phyloP scores from a whole-genome alignment of 139 green algal genomes.

The Chlorella sp. region DNA sequence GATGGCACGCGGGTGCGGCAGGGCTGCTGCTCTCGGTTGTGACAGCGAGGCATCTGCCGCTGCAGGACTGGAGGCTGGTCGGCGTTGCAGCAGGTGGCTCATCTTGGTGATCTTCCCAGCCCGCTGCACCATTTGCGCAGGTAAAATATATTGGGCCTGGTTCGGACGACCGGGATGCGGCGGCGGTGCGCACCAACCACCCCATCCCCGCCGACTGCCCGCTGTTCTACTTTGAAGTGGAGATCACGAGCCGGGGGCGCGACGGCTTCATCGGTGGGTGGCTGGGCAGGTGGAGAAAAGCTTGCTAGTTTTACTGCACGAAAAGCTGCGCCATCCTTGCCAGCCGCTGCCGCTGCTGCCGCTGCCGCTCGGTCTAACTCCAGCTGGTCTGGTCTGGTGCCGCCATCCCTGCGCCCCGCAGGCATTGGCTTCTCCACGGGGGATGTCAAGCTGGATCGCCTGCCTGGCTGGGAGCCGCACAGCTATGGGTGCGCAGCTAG shows the following conservation, averaged over 20 bases:
- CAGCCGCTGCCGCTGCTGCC: no score
- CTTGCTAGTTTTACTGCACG: no score
- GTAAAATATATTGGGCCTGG: slow-evolving; percentile 57
- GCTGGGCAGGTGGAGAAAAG: no score
- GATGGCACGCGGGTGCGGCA: slow-evolving; percentile 4
- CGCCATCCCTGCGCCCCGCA: background rate
- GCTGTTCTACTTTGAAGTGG: slow-evolving; percentile 88
- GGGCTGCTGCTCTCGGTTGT: no score
- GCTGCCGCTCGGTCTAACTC: no score
- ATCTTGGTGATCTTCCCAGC: no score
- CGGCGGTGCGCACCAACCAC: slow-evolving; percentile 75
- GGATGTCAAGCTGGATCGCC: slow-evolving; percentile 69
- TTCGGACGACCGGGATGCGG: slow-evolving; percentile 76
- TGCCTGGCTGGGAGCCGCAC: slow-evolving; percentile 88
- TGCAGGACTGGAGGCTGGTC: no score
- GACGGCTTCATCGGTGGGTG: slow-evolving; percentile 72
- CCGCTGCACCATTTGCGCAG: no score
- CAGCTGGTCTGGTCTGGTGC: no score
- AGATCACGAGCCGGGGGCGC: slow-evolving; percentile 64
- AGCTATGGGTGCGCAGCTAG: slow-evolving; percentile 77
- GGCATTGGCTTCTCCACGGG: slow-evolving; percentile 72
- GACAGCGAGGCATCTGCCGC: no score
- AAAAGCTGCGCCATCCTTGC: no score
- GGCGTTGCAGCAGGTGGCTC: no score
- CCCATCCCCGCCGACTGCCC: slow-evolving; percentile 64